phyloP scores from a whole-genome alignment of 1,139 yeast genomes.

The Yamadazyma oceani region DNA sequence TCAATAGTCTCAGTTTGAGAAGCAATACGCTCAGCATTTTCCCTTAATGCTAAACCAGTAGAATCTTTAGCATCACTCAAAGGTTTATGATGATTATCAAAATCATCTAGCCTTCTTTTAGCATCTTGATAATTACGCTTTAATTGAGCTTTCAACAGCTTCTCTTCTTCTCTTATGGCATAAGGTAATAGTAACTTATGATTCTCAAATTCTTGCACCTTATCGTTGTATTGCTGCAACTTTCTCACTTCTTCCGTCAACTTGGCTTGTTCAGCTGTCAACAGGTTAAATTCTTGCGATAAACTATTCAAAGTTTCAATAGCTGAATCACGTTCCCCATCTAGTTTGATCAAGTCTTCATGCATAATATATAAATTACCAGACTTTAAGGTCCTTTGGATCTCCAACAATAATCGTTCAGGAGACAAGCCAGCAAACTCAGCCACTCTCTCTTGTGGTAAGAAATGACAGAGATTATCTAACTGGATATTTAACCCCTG shows the following conservation, averaged over 20 bases:
- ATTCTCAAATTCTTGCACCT: constrained; percentile 43
- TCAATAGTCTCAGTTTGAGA: constrained; percentile 8
- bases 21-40: constrained; percentile 15
- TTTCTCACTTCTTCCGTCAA: constrained; percentile 38
- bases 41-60: constrained; percentile 7
- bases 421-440: constrained; percentile 85
- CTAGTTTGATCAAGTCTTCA: constrained; percentile 53
- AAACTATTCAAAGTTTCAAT: constrained; percentile 9
- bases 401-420: constrained; percentile 69
- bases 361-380: constrained; percentile 56
- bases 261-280: constrained; percentile 28
- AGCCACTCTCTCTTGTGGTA: constrained; percentile 95
- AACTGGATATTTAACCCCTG: constrained; percentile 70
- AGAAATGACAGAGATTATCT: constrained; percentile 88
- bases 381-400: constrained; percentile 78
- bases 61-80: constrained; percentile 19
- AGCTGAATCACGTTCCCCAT: constrained; percentile 35
- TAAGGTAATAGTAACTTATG: constrained; percentile 60
- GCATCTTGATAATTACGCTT: constrained; percentile 45
- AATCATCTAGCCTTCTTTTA: constrained; percentile 30
- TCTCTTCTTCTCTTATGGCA: constrained; percentile 57
- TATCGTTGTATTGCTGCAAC: constrained; percentile 39
- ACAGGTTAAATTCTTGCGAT: constrained; percentile 23
- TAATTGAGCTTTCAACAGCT: constrained; percentile 37
- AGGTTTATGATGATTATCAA: constrained; percentile 33